These are phyloP conservation scores for Capsicum baccatum DNA, from an alignment of 257 asterid species.

Conservation along the genomic window DNA sequence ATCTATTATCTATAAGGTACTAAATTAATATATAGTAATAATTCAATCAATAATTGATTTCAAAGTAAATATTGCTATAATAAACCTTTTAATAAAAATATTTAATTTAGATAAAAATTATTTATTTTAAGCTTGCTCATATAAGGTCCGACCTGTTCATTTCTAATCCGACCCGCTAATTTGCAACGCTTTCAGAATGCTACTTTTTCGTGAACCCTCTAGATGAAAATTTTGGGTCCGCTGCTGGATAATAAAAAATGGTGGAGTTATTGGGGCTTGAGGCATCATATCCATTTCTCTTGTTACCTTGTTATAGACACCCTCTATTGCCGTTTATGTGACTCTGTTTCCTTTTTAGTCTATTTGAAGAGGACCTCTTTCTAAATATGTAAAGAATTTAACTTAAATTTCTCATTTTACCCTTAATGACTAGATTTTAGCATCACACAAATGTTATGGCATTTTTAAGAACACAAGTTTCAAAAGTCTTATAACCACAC, in stretches of 20 bases:
- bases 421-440: not conserved
- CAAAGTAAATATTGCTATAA: no score
- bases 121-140: no score
- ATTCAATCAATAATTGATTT: no score
- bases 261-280: not conserved
- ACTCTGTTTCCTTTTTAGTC: not conserved
- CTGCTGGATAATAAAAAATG: not conserved
- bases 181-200: no score
- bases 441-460: not conserved
- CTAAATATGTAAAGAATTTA: conserved; percentile 2
- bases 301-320: not conserved
- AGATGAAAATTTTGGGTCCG: no score
- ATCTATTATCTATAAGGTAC: no score
- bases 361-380: not conserved
- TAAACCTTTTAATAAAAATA: no score
- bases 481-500: not conserved
- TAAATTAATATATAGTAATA: no score
- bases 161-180: no score
- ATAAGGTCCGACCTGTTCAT: no score
- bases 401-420: not conserved
- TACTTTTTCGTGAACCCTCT: no score
- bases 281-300: not conserved
- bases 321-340: not conserved
- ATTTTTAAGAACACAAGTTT: not conserved
- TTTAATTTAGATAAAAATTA: no score